These are phyloP conservation scores for Leucocoprinus leucothites DNA, from an alignment of 768 basidiomycete species.

Conservation along the genomic window DNA sequence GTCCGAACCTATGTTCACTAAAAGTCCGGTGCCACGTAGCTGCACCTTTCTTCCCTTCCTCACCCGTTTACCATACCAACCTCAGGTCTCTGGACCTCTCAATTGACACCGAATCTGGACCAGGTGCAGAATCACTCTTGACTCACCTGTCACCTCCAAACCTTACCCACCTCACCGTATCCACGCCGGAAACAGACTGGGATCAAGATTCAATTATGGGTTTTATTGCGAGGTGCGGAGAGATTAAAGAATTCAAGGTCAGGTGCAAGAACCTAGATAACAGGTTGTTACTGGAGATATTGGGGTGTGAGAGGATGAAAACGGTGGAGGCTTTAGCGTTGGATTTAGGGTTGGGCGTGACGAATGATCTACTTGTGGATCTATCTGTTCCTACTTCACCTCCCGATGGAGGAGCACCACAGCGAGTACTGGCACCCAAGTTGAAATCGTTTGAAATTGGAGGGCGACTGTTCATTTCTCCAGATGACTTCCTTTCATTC, in stretches of 20 bases:
- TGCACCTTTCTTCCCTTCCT: not conserved
- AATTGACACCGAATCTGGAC: slow-evolving; percentile 9
- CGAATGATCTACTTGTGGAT: slow-evolving; percentile 1
- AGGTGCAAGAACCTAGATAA: slow-evolving; percentile 9
- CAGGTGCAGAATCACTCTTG: slow-evolving; percentile 7
- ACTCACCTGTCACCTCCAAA: slow-evolving; percentile 5
- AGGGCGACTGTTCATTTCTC: slow-evolving; percentile 9
- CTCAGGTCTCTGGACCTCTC: slow-evolving; percentile 3
- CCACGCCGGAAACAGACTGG: slow-evolving; percentile 4
- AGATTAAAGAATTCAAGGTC: not conserved
- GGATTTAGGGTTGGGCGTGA: slow-evolving; percentile 7
- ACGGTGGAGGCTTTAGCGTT: not conserved
- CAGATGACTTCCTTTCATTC: slow-evolving; percentile 5
- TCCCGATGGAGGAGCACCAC: not conserved
- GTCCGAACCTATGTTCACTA: not conserved
- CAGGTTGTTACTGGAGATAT: not conserved
- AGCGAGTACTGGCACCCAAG: not conserved
- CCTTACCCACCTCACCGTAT: not conserved
- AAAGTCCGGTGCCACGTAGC: slow-evolving; percentile 5
- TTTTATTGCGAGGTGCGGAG: slow-evolving; percentile 4
- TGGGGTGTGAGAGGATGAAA: not conserved
- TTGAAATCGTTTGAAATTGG: slow-evolving; percentile 7
- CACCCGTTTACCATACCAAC: not conserved
- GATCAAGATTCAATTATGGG: slow-evolving; percentile 8
- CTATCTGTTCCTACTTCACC: not conserved